These are phyloP conservation scores for Rhodocollybia butyracea DNA, from an alignment of 768 basidiomycete genomes.

Conservation along the genomic window DNA sequence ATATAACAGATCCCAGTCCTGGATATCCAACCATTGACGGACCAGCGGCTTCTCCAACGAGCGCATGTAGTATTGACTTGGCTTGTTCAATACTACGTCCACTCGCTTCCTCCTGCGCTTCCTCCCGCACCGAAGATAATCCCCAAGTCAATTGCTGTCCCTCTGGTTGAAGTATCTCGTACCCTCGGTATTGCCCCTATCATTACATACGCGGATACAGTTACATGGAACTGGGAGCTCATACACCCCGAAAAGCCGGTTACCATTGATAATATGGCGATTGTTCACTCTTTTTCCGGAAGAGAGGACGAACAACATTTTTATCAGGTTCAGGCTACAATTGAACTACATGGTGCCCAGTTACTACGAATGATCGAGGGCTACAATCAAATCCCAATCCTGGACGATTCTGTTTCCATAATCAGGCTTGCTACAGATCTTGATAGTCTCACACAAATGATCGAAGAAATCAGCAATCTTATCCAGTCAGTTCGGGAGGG, in stretches of 20 bases:
- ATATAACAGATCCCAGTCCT: constrained; percentile 69
- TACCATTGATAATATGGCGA: constrained; percentile 71
- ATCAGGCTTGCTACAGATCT: constrained; percentile 75
- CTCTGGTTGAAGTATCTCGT: constrained; percentile 73
- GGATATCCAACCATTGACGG: constrained; percentile 46
- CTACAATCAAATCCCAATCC: constrained; percentile 73
- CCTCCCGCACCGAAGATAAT: constrained; percentile 46
- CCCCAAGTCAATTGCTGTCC: constrained; percentile 74
- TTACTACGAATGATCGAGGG: constrained; percentile 86
- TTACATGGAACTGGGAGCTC: constrained; percentile 87
- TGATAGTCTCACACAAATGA: constrained; percentile 56
- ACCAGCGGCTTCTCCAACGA: constrained; percentile 63
- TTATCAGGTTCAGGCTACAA: constrained; percentile 78
- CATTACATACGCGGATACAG: constrained; percentile 93
- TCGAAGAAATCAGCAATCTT: constrained; percentile 71
- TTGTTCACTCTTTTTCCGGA: constrained; percentile 75
- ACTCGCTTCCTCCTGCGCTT: constrained; percentile 58
- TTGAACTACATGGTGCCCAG: constrained; percentile 84
- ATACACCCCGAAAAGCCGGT: constrained; percentile 54
- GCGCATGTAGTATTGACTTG: constrained; percentile 90
- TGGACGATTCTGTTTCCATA: constrained; percentile 57
- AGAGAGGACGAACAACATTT: constrained; percentile 84
- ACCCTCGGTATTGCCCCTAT: constrained; percentile 87
- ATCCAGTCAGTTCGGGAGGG: constrained; percentile 65
- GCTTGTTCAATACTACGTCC: constrained; percentile 87